Base-by-base conservation (phyloP, 345 rosid species). In the Hibiscus mutabilis region DNA sequence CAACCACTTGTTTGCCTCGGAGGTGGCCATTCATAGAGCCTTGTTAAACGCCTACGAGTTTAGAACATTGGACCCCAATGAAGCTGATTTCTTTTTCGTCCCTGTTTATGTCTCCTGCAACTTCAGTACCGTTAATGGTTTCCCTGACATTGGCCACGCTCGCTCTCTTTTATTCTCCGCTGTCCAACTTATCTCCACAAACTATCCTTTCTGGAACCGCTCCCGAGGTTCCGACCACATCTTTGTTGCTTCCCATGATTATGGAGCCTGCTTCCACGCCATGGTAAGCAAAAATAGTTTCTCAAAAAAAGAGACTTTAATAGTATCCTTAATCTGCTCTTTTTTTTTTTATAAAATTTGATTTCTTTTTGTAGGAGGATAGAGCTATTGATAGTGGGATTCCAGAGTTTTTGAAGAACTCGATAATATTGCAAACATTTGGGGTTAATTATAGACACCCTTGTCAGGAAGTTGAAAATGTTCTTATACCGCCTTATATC, bases 81-180 rank as follows among this genome's bases (percentile, higher is more conserved):
- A 90, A 67, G 99, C 97, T 2, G 99, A 95, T 73, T 95, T 87
- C 82, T 95, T 89, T 89, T 89, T 95, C 78, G 92, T 92, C 16
- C 97, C 99, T 7, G 97, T 95, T 11, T 95, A 95, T 73, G 97
- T 92, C 27, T 87, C 99, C 49, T 95, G 99, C 78, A 95, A 95
- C 71, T 95, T 95, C 86, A 89, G 96, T 74, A 90, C 90, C 56
- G 68, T 78, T 8, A 95, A 95, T 52, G 97, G 97, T 21, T 95
- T 95, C 84, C 99, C 99, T 11, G 92, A 96, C 46, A 80, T 95
- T 1, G 97, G 92, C 52, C 99, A 92, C 57, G 99, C 99, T 6
- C 84, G 97, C 42, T 78, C 91, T 11, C 87, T 92, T 53, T 33
- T 92, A 22, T 69, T 78, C 69, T 87, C 97, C 12, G 97, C 99